Base-by-base conservation (phyloP, 257 asterid species). In the Penstemon newberryi region DNA sequence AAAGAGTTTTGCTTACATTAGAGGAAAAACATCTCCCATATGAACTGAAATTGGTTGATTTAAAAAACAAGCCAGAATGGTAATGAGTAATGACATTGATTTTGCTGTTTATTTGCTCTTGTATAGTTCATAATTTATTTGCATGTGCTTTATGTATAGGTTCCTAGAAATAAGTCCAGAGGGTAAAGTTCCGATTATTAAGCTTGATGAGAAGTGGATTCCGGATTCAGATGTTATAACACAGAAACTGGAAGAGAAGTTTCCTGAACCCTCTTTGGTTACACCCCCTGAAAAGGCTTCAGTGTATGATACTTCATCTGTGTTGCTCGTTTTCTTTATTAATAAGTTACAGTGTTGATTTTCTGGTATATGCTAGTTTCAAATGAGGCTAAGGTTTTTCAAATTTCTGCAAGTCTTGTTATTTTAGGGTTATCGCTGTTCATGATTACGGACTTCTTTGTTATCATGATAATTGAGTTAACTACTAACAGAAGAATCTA, bases 171-270 rank as follows among this genome's bases (percentile, higher is more conserved):
- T 90, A 69, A 90, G 82, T 66, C 97, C 97, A 11, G 96, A 94
- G 60, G 96, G 99, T 75, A 90, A 89, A 81, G 99, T 94, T 71
- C 99, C 99, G 10, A 10, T 87, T 59, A 41, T 93, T 40, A 90
- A 88, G 84, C 89, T 93, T 59, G 99, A 91, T 42, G 97, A 90
- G 78, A 84, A 85, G 77, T 93, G 97, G 97, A 74, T 83, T 66
- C 87, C 96, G 33, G 99, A 93, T 83, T 93, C 99, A 4, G 99
- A 93, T 83, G 91, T 91, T 69, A 93, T 93, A 49, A 83, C 96
- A 2, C 95, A 89, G 74, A 82, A 86, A 49, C 77, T 93, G 46
- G 99, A 93, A 76, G 95, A 90, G 58, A 93, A 89, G 78, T 90
- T 85, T 71, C 97, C 99, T 0, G 82, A 88, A 46, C 97, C 97